phyloP scores from a whole-genome alignment of 805 yeast species.

The Brettanomyces nanus region DNA sequence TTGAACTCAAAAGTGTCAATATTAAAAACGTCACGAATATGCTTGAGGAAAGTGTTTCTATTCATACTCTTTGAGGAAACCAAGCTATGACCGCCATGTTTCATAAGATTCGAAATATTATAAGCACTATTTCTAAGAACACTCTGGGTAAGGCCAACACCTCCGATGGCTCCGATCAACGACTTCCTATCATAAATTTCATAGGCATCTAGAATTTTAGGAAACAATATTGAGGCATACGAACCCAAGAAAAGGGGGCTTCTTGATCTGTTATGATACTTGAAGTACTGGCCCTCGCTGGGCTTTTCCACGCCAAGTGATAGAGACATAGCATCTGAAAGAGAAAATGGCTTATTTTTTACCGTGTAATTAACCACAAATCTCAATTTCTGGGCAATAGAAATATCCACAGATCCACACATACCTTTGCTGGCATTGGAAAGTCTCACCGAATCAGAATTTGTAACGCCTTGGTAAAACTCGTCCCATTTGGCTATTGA shows the following conservation, averaged over 20 bases:
- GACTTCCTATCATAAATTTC: conserved; percentile 46
- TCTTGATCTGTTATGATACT: conserved; percentile 36
- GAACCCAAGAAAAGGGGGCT: conserved; percentile 56
- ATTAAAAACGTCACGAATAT: conserved; percentile 56
- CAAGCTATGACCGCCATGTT: conserved; percentile 4
- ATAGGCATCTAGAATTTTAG: conserved; percentile 46
- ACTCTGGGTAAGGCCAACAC: conserved; percentile 17
- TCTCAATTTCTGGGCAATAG: conserved; percentile 15
- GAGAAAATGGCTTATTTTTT: conserved; percentile 33
- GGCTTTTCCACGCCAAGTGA: conserved; percentile 64
- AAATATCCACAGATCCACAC: background rate
- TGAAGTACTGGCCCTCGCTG: conserved; percentile 33
- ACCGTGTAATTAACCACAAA: conserved; percentile 39
- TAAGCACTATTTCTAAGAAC: conserved; percentile 12
- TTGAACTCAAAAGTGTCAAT: conserved; percentile 51
- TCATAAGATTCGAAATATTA: conserved; percentile 9
- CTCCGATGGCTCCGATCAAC: conserved; percentile 48
- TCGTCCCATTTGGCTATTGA: conserved; percentile 81
- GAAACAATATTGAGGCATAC: conserved; percentile 57
- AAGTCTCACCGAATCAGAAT: conserved; percentile 28
- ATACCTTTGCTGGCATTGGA: conserved; percentile 3
- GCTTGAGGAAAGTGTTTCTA: conserved; percentile 43
- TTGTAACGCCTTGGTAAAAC: conserved; percentile 42
- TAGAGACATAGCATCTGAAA: conserved; percentile 49
- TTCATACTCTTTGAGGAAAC: conserved; percentile 2